phyloP scores from a whole-genome alignment of 352 stramenopile species.

The Globisporangium mamillatum region DNA sequence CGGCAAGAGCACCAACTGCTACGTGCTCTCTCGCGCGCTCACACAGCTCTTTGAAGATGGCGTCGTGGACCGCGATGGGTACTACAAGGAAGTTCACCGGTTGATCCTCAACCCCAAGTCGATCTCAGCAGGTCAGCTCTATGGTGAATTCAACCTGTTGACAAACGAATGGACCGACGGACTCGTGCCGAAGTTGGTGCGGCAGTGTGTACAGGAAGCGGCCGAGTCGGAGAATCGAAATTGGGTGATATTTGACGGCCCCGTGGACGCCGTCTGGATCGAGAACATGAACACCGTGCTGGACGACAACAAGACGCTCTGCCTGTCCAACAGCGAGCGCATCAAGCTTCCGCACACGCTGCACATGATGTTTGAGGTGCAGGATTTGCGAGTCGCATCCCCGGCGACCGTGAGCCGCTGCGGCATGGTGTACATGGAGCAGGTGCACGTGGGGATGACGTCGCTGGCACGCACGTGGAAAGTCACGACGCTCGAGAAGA shows the following conservation, averaged over 20 bases:
- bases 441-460: conserved; percentile 78
- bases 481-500: conserved; percentile 67
- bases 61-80: conserved; percentile 80
- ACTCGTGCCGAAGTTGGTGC: conserved; percentile 91
- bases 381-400: conserved; percentile 86
- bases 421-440: conserved; percentile 93
- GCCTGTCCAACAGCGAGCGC: conserved; percentile 82
- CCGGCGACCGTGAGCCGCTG: conserved; percentile 88
- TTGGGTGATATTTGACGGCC: conserved; percentile 91
- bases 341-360: conserved; percentile 86
- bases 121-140: conserved; percentile 94
- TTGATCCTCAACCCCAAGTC: conserved; percentile 94
- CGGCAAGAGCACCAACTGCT: conserved; percentile 86
- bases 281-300: conserved; percentile 92
- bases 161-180: conserved; percentile 95
- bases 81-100: conserved; percentile 85
- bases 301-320: conserved; percentile 89
- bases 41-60: conserved; percentile 76
- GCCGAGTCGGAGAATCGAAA: conserved; percentile 82
- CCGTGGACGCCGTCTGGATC: conserved; percentile 92
- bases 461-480: conserved; percentile 79
- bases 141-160: conserved; percentile 93
- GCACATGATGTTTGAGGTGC: conserved; percentile 94
- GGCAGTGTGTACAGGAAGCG: conserved; percentile 79
- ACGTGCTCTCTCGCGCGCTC: conserved; percentile 70